phyloP scores from a whole-genome alignment of 176 grass and related monocot genomes.

The Aegilops speltoides region DNA sequence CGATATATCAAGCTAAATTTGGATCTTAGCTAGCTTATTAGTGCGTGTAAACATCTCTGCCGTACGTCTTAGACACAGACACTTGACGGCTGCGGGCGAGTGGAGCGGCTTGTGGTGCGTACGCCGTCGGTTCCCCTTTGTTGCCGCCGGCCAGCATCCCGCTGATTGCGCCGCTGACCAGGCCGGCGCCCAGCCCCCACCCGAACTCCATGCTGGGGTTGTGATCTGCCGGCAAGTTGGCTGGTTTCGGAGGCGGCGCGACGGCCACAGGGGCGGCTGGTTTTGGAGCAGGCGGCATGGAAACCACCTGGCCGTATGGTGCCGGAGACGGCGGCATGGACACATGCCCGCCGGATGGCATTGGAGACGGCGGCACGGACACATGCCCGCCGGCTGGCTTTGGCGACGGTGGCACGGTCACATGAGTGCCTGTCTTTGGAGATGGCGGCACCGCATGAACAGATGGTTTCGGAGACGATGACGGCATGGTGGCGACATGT shows the following conservation, averaged over 20 bases:
- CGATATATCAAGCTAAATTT: neutral
- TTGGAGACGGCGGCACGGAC: neutral
- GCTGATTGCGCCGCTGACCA: conserved; percentile 65
- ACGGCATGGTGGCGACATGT: neutral
- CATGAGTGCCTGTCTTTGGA: neutral
- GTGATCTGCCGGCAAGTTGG: neutral
- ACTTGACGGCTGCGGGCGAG: neutral
- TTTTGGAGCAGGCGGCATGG: neutral
- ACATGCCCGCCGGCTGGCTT: neutral
- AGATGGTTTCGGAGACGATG: neutral
- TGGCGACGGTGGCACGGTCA: neutral
- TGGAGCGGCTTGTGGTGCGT: neutral
- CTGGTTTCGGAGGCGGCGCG: neutral
- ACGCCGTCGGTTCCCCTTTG: neutral
- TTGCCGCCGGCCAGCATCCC: conserved; percentile 57
- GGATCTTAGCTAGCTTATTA: neutral
- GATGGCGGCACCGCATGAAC: neutral
- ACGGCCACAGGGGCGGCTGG: neutral
- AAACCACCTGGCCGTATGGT: neutral
- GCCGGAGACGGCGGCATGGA: neutral
- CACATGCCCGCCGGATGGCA: neutral
- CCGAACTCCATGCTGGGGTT: conserved; percentile 46
- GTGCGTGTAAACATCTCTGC: neutral
- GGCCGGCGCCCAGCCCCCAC: conserved; percentile 55
- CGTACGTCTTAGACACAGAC: neutral